Percentiles rank a stretch among this genome's conserved stretches.
These are phyloP conservation scores for Hortiboletus flavorubellus DNA, from an alignment of 768 basidiomycete species.

Conservation along the genomic window DNA sequence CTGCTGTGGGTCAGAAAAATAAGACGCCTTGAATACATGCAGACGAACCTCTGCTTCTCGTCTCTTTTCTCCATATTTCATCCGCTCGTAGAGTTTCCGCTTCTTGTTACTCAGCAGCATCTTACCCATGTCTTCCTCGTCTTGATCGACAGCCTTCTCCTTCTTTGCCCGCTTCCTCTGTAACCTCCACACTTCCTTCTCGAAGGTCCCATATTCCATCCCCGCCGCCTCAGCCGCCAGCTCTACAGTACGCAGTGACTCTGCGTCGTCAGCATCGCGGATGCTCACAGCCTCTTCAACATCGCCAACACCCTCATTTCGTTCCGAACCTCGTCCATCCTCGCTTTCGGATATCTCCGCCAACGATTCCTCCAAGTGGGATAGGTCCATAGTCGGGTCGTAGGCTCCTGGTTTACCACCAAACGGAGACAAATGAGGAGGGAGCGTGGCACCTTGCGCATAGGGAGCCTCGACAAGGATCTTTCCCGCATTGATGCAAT, in stretches of 20 bases:
- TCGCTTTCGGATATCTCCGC: slow-evolving; percentile 30
- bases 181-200: slow-evolving; percentile 66
- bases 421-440: slow-evolving; percentile 96
- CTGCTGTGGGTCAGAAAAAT: slow-evolving; percentile 36
- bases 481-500: slow-evolving; percentile 87
- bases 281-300: slow-evolving; percentile 30
- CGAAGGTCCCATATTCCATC: slow-evolving; percentile 74
- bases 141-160: slow-evolving; percentile 35
- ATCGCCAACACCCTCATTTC: slow-evolving; percentile 24
- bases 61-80: slow-evolving; percentile 83
- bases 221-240: slow-evolving; percentile 89
- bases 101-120: slow-evolving; percentile 98
- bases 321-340: slow-evolving; percentile 24
- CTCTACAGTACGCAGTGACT: slow-evolving; percentile 80
- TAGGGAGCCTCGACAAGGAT: slow-evolving; percentile 85
- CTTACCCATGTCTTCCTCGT: slow-evolving; percentile 88
- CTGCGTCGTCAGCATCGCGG: slow-evolving; percentile 48
- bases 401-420: slow-evolving; percentile 78
- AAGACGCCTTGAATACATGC: neutral
- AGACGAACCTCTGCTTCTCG: slow-evolving; percentile 71
- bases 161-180: slow-evolving; percentile 37
- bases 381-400: slow-evolving; percentile 49
- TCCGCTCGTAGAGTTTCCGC: slow-evolving; percentile 88
- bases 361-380: slow-evolving; percentile 20
- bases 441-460: slow-evolving; percentile 78